Evolutionary conservation across 345 rosid genomes (phyloP).

Genomic region (Gynandropsis gynandra): DNA sequence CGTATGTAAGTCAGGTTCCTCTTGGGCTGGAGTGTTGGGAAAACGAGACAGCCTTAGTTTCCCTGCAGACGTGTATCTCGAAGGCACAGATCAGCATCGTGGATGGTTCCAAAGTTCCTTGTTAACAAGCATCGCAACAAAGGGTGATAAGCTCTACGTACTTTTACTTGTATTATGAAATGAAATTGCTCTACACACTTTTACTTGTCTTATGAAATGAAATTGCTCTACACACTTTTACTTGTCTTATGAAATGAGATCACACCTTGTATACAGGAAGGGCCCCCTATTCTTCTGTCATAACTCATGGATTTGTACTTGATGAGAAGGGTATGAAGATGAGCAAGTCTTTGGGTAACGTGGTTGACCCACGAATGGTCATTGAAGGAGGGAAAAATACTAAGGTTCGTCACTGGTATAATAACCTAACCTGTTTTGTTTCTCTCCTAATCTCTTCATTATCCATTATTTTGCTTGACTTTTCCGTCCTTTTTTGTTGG

Average conservation of each 20-base stretch:
- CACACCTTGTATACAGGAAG: constrained; percentile 45
- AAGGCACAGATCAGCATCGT: constrained; percentile 98
- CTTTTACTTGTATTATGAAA: background rate
- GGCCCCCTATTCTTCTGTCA: constrained; percentile 74
- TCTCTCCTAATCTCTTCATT: background rate
- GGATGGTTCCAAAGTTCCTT: constrained; percentile 99
- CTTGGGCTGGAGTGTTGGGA: constrained; percentile 91
- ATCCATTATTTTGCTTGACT: constrained; percentile 15
- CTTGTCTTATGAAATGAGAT: constrained; percentile 15
- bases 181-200: constrained; percentile 1
- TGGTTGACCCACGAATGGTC: constrained; percentile 71
- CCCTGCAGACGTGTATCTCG: constrained; percentile 91
- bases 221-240: constrained; percentile 16
- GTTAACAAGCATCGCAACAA: constrained; percentile 79
- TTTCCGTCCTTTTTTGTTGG: constrained; percentile 28
- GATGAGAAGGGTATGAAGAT: constrained; percentile 96
- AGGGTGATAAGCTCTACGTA: constrained; percentile 42
- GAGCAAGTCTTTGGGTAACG: constrained; percentile 96
- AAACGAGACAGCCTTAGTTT: constrained; percentile 53
- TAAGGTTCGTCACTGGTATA: constrained; percentile 42
- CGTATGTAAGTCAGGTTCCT: constrained; percentile 56
- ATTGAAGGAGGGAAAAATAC: constrained; percentile 83
- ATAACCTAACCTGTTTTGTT: constrained; percentile 9
- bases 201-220: background rate
- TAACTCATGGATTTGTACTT: constrained; percentile 95